These are phyloP conservation scores for Colletotrichum lentis DNA, from an alignment of 2,329 filamentous ascomycete species.

Conservation along the genomic window DNA sequence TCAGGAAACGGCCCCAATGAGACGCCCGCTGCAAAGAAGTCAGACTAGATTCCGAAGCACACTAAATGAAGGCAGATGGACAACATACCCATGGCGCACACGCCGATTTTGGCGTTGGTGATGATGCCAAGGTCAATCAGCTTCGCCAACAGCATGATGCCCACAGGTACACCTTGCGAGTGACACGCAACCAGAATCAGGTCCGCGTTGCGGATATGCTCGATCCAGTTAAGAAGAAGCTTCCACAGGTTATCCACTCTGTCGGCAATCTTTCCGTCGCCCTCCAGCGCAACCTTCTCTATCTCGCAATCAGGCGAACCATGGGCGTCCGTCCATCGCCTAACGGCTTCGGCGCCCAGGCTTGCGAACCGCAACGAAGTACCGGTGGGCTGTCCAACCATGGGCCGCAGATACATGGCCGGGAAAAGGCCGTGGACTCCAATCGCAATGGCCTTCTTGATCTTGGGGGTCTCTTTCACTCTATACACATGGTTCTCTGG, in stretches of 20 bases:
- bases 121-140: conserved; percentile 90
- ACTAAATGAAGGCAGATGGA: not conserved
- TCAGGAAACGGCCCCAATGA: conserved; percentile 92
- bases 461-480: conserved; percentile 71
- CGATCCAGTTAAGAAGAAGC: conserved; percentile 91
- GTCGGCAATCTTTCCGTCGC: conserved; percentile 90
- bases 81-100: conserved; percentile 77
- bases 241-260: conserved; percentile 94
- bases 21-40: conserved; percentile 71
- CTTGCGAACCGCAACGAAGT: conserved; percentile 94
- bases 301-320: conserved; percentile 81
- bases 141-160: conserved; percentile 90
- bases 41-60: not conserved
- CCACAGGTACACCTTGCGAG: conserved; percentile 93
- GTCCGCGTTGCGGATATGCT: conserved; percentile 86
- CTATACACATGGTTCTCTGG: conserved; percentile 76
- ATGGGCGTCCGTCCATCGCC: conserved; percentile 79
- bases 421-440: conserved; percentile 96
- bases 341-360: conserved; percentile 83
- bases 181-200: conserved; percentile 93
- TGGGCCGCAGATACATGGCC: conserved; percentile 82
- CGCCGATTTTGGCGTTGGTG: conserved; percentile 76
- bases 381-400: conserved; percentile 93
- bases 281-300: conserved; percentile 92
- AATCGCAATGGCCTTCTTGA: conserved; percentile 89